These are phyloP conservation scores for Tolypocladium album DNA, from an alignment of 2,329 filamentous ascomycete species.

Conservation along the genomic window DNA sequence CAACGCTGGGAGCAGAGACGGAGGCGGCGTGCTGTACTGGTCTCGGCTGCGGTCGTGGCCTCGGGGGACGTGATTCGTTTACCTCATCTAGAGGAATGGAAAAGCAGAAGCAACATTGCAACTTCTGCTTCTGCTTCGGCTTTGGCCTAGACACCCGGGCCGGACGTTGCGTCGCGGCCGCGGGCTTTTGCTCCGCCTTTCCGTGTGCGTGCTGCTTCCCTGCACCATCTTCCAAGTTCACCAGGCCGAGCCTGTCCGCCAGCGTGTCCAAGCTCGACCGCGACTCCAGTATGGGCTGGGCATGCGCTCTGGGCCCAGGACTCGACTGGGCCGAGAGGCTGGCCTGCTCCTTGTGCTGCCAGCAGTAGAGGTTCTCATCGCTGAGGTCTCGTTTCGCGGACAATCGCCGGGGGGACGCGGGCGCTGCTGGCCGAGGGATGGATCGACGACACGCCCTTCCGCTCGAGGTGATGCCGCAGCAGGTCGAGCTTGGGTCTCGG, in stretches of 20 bases:
- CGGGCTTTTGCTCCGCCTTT: constrained; percentile 2
- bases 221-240: constrained; percentile 47
- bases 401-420: constrained; percentile 13
- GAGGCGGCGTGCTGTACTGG: constrained; percentile 29
- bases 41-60: constrained; percentile 30
- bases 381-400: constrained; percentile 28
- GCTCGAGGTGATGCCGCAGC: constrained; percentile 71
- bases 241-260: constrained; percentile 64
- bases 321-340: constrained; percentile 32
- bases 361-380: constrained; percentile 68
- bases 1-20: constrained; percentile 7
- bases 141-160: constrained; percentile 11
- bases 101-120: constrained; percentile 43
- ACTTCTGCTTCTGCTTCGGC: constrained; percentile 19
- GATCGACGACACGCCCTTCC: constrained; percentile 77
- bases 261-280: constrained; percentile 80
- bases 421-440: constrained; percentile 29
- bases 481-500: constrained; percentile 73
- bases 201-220: constrained; percentile 12
- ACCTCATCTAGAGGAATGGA: constrained; percentile 34
- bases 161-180: constrained; percentile 14
- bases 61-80: constrained; percentile 22
- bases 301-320: constrained; percentile 28
- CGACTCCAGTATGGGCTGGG: constrained; percentile 47
- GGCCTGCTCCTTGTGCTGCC: constrained; percentile 91